A percentile compares a stretch with the other conserved stretches of the same genome.
Conservation (phyloP, 352 stramenopile species). For the Pythium diclinum region DNA sequence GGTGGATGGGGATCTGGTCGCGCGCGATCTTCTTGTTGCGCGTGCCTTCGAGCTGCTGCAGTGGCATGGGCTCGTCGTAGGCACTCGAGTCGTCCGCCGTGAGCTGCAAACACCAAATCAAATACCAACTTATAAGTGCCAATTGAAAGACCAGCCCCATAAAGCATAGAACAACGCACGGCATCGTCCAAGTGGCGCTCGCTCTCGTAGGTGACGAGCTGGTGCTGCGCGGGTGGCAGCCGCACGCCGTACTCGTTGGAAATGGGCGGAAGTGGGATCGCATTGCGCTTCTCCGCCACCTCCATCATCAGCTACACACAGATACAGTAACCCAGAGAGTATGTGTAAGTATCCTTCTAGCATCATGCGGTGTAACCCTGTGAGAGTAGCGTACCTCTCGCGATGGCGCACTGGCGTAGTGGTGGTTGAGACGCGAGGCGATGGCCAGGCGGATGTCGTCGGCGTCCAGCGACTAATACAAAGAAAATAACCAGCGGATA, state of each 20-base stretch:
- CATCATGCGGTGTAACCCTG: not conserved
- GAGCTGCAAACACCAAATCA: not conserved
- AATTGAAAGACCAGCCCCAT: not conserved
- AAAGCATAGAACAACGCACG: constrained; percentile 32
- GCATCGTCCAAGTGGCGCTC: constrained; percentile 38
- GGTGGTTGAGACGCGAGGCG: constrained; percentile 71
- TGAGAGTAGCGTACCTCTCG: constrained; percentile 44
- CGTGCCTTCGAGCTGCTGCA: constrained; percentile 49
- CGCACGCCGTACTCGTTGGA: constrained; percentile 82
- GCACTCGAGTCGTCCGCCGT: constrained; percentile 24
- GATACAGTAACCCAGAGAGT: not conserved
- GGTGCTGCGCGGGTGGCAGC: constrained; percentile 63
- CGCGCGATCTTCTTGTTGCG: constrained; percentile 77
- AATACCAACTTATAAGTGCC: not conserved
- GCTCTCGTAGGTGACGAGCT: constrained; percentile 72
- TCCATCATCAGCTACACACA: constrained; percentile 75
- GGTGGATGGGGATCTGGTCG: constrained; percentile 61
- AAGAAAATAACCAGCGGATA: not conserved
- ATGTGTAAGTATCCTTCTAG: not conserved
- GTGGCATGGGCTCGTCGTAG: constrained; percentile 35
- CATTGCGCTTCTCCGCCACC: constrained; percentile 81
- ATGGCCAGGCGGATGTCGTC: constrained; percentile 81
- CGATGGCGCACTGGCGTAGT: constrained; percentile 70
- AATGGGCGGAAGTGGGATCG: constrained; percentile 68
- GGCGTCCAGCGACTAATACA: constrained; percentile 53